Base-by-base conservation (phyloP, 352 stramenopile genomes). In the Phytophthora brassicae region DNA sequence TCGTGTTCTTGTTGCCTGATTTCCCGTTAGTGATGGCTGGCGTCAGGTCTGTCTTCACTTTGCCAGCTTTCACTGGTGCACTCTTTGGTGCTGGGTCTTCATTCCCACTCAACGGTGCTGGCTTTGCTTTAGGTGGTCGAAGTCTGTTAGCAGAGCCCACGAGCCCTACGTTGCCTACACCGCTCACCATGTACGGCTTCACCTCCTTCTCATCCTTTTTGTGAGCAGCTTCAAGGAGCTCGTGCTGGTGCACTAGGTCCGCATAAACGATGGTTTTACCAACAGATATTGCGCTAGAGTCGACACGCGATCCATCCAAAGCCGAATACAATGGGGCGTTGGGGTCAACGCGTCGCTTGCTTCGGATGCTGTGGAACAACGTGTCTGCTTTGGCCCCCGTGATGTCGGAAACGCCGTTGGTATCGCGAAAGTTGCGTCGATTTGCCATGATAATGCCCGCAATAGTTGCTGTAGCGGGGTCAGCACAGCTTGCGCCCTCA, bases 231-330 rank as follows among this genome's bases (percentile, higher is more conserved):
- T 68, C 53, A 20, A 75, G 62, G 7, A 55, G 45, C 29, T 88
- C 77, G 38, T 88, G 71, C 29, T 85, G 52, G 6, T 74, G 62
- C 28, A 87, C 74, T 14, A 88, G 54, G 11, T 77, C 72, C 0
- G 81, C 78, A 56, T 85, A 93, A 26, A 90, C 79, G 44, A 93
- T 87, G 26, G 77, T 88, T 41, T 74, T 89, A 39, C 79, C 81
- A 14, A 84, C 75, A 0, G 79, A 88, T 50, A 93, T 68, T 19
- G 80, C 80, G 39, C 70, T 91, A 23, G 79, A 67, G 62, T 91
- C 84, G 8, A 90, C 79, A 12, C 56, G 57, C 14, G 79, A 71
- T 20, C 84, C 81, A 38, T 89, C 78, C 20, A 93, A 63, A 16
- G 78, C 74, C 14, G 49, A 74, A 64, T 91, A 93, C 8, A 70